Conservation (phyloP, 768 basidiomycete genomes). For the Dendrothele bispora region DNA sequence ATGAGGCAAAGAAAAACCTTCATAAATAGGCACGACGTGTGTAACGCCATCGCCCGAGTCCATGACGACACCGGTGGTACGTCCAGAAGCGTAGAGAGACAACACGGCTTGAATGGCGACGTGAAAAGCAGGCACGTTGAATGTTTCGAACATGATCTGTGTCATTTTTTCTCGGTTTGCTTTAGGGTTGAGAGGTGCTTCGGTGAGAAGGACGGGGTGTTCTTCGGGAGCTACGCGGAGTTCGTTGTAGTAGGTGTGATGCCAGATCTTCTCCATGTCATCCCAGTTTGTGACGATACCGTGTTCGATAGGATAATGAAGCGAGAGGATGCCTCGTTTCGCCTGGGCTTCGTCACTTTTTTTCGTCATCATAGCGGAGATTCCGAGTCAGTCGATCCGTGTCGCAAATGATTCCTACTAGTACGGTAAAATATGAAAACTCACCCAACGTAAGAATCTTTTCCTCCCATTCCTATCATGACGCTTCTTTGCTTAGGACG, state of each 20-base stretch:
- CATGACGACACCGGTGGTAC: slow-evolving; percentile 92
- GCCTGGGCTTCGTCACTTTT: slow-evolving; percentile 86
- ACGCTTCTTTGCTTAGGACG: slow-evolving; percentile 93
- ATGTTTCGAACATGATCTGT: slow-evolving; percentile 75
- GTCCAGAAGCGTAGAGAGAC: slow-evolving; percentile 83
- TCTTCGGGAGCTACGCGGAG: slow-evolving; percentile 78
- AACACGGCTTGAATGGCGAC: slow-evolving; percentile 74
- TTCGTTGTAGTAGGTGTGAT: slow-evolving; percentile 92
- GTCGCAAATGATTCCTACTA: no score
- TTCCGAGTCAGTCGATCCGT: slow-evolving; percentile 3
- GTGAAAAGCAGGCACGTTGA: slow-evolving; percentile 74
- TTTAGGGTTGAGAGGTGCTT: slow-evolving; percentile 70
- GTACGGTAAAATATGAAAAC: slow-evolving; percentile 21
- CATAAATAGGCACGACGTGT: slow-evolving; percentile 96
- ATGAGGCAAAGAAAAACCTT: slow-evolving; percentile 90
- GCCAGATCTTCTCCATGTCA: slow-evolving; percentile 99
- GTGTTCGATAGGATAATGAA: slow-evolving; percentile 94
- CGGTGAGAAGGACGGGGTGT: slow-evolving; percentile 46
- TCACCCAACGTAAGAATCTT: slow-evolving; percentile 95
- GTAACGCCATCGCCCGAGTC: slow-evolving; percentile 97
- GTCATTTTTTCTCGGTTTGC: slow-evolving; percentile 69
- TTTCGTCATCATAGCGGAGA: slow-evolving; percentile 14
- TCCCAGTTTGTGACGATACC: slow-evolving; percentile 99
- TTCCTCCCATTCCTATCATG: slow-evolving; percentile 97
- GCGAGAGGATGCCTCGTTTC: slow-evolving; percentile 90